A percentile compares a stretch with the other conserved stretches of the same genome.
Evolutionary conservation across 108 stramenopile genomes (phyloP).

Genomic region (Phaeodactylum tricornutum): DNA sequence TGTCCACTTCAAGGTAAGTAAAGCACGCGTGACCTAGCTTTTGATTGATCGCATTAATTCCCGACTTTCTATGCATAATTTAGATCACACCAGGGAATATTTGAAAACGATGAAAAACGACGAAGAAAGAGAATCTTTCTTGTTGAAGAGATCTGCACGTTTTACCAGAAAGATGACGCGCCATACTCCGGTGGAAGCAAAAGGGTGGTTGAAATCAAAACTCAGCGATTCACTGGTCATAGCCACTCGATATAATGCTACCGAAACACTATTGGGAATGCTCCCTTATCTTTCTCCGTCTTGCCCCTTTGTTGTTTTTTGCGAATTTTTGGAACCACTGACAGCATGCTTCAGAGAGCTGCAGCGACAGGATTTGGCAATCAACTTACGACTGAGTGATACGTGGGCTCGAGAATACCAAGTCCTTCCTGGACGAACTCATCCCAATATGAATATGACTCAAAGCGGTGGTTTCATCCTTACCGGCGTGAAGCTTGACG

Average conservation of each 20-base stretch:
- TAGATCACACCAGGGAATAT: conserved; percentile 60
- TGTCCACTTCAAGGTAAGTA: conserved; percentile 63
- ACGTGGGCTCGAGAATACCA: conserved; percentile 89
- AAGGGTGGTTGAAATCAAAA: conserved; percentile 25
- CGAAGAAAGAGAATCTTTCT: conserved; percentile 40
- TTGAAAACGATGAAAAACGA: conserved; percentile 35
- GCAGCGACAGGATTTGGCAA: conserved; percentile 63
- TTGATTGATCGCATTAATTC: too few relatives aligned
- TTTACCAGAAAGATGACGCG: conserved; percentile 73
- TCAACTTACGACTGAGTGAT: conserved; percentile 74
- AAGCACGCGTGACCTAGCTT: too few relatives aligned
- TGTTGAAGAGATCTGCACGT: conserved; percentile 57
- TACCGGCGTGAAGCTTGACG: conserved; percentile 76
- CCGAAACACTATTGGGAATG: conserved; percentile 44
- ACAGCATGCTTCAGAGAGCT: conserved; percentile 59
- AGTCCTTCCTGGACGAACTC: conserved; percentile 78
- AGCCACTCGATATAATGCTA: conserved; percentile 64
- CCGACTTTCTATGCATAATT: too few relatives aligned
- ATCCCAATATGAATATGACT: conserved; percentile 87
- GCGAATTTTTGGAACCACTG: conserved; percentile 83
- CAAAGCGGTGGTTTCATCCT: conserved; percentile 83
- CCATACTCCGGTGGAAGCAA: conserved; percentile 39
- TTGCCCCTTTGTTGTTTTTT: conserved; percentile 82
- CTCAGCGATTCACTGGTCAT: conserved; percentile 71
- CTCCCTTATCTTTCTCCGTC: conserved; percentile 65